phyloP scores from a whole-genome alignment of 2,329 filamentous ascomycete species.

The Talaromyces sp. region DNA sequence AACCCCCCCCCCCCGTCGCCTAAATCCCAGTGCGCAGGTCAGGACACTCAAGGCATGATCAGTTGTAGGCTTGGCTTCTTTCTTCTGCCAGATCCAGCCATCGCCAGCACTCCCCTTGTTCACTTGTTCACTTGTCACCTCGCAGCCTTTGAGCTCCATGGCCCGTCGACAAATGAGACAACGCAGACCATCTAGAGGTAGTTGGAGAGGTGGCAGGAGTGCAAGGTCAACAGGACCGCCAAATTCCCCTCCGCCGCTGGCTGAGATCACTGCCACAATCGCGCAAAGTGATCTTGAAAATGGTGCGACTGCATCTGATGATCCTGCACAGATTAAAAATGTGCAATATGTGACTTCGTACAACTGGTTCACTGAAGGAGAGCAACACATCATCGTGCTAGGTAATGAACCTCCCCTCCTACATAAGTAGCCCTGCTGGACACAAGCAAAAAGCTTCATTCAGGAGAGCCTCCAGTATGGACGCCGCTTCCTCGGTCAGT shows the following conservation, averaged over 20 bases:
- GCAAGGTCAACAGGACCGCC: constrained; percentile 4
- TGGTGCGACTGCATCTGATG: not conserved
- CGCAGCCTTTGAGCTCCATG: too few species aligned
- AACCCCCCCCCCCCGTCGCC: too few species aligned
- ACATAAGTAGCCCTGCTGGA: too few species aligned
- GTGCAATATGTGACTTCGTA: constrained; percentile 54
- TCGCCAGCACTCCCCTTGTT: too few species aligned
- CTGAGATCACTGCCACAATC: constrained; percentile 19
- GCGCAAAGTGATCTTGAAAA: constrained; percentile 12
- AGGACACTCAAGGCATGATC: too few species aligned
- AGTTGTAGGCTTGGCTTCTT: too few species aligned
- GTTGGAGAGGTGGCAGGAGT: not conserved
- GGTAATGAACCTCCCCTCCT: too few species aligned
- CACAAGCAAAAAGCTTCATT: too few species aligned
- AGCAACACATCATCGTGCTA: constrained; percentile 48
- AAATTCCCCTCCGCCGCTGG: constrained; percentile 17
- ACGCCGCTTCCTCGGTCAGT: constrained; percentile 42
- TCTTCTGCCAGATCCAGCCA: too few species aligned
- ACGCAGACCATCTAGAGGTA: not conserved
- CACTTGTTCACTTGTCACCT: not conserved
- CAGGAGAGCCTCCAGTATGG: constrained; percentile 59
- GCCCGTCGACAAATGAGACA: not conserved
- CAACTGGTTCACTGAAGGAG: constrained; percentile 50
- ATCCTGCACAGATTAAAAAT: constrained; percentile 36
- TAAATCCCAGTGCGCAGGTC: too few species aligned